A percentile compares a stretch with the other conserved stretches of the same genome.
These are phyloP conservation scores for Metarhizium robertsii DNA, from an alignment of 2,329 filamentous ascomycete species.

Conservation along the genomic window DNA sequence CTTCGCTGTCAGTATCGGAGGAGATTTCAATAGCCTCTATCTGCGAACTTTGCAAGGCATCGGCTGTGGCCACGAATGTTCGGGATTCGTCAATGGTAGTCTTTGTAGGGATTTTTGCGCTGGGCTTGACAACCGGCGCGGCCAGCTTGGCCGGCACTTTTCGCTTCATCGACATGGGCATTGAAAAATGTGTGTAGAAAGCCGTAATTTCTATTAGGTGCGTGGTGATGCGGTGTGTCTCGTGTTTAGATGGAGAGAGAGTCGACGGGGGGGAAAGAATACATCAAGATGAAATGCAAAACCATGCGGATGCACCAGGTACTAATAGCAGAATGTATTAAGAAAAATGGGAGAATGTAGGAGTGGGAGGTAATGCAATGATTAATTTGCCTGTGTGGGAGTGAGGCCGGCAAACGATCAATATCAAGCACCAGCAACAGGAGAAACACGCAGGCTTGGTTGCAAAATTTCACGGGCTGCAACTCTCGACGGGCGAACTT, in stretches of 20 bases:
- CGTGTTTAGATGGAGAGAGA: not conserved
- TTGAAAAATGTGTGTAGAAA: constrained; percentile 5
- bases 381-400: not conserved
- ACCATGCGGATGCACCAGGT: not conserved
- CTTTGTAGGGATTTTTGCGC: constrained; percentile 40
- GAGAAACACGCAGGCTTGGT: constrained; percentile 9
- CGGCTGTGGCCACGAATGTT: constrained; percentile 39
- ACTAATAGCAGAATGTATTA: not conserved
- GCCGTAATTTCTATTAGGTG: not conserved
- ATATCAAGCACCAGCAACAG: constrained; percentile 9
- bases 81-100: constrained; percentile 49
- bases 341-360: not conserved
- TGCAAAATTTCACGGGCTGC: constrained; percentile 26
- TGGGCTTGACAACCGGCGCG: constrained; percentile 42
- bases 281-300: not conserved
- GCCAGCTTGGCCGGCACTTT: constrained; percentile 50
- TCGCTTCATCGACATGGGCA: constrained; percentile 49
- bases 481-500: constrained; percentile 20
- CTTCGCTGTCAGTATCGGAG: constrained; percentile 43
- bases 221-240: not conserved
- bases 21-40: constrained; percentile 46
- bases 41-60: constrained; percentile 26
- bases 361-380: not conserved
- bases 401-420: not conserved
- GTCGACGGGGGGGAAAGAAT: not conserved